A percentile compares a stretch with the other conserved stretches of the same genome.
Evolutionary conservation across 305 asterid species (phyloP).

Genomic region (Stenogyne calaminthoides): DNA sequence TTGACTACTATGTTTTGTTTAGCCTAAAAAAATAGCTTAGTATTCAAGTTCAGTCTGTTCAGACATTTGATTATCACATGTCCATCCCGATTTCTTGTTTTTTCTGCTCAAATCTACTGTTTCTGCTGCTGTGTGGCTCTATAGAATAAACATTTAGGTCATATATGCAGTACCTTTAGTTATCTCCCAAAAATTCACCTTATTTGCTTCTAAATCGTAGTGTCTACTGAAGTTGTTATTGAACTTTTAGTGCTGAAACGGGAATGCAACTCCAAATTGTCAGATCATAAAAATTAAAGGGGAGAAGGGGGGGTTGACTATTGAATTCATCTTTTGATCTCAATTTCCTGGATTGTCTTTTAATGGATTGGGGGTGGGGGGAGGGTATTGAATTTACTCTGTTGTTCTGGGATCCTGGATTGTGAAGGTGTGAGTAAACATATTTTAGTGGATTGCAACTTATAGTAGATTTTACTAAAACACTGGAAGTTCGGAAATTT

Average conservation of each 20-base stretch:
- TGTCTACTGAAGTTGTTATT: slow-evolving; percentile 2
- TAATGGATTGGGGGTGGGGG: background rate
- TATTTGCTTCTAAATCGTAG: background rate
- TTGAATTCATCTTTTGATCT: background rate
- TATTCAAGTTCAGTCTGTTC: slow-evolving; percentile 27
- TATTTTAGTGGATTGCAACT: slow-evolving; percentile 15
- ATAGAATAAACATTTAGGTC: slow-evolving; percentile 5
- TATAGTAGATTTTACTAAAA: slow-evolving; percentile 9
- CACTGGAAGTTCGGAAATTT: slow-evolving; percentile 13
- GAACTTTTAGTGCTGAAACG: background rate
- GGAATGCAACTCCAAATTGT: slow-evolving; percentile 10
- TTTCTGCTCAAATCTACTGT: slow-evolving; percentile 26
- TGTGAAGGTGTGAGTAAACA: background rate
- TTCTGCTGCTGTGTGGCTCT: slow-evolving; percentile 2
- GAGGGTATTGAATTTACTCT: background rate
- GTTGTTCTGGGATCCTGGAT: slow-evolving; percentile 6
- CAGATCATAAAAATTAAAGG: background rate
- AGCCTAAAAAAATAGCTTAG: slow-evolving; percentile 22
- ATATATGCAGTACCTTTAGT: background rate
- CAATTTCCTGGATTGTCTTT: slow-evolving; percentile 16
- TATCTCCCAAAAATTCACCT: slow-evolving; percentile 7
- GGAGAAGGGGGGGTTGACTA: background rate
- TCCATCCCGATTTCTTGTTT: slow-evolving; percentile 28
- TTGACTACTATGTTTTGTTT: slow-evolving; percentile 17
- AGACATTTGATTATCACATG: slow-evolving; percentile 22